Conservation (phyloP, 2,329 filamentous ascomycete genomes). For the Daldinia eschscholtzii region DNA sequence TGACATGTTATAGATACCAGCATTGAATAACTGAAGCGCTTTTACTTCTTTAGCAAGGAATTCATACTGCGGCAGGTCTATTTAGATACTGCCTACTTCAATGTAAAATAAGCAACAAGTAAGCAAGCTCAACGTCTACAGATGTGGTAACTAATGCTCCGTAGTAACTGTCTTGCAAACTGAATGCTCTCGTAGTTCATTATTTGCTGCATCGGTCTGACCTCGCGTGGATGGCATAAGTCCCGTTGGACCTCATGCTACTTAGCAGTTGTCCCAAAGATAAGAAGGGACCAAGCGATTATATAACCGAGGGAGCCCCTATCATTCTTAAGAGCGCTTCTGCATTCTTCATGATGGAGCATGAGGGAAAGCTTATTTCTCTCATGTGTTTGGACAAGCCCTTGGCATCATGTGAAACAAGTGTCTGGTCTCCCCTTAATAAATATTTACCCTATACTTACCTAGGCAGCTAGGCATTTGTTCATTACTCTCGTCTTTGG, state of each 20-base stretch:
- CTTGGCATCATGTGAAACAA: not conserved
- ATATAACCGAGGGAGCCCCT: no score
- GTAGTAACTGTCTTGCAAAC: not conserved
- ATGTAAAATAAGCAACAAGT: not conserved
- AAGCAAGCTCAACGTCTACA: not conserved
- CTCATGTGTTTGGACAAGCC: not conserved
- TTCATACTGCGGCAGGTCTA: not conserved
- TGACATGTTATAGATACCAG: slow-evolving; percentile 42
- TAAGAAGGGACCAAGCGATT: no score
- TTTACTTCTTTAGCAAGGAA: slow-evolving; percentile 12
- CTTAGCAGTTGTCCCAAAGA: no score
- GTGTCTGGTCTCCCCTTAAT: not conserved
- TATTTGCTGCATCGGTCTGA: not conserved
- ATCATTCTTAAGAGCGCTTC: no score
- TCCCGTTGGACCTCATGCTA: no score
- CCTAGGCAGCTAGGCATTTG: no score
- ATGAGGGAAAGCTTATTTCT: not conserved
- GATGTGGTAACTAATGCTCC: not conserved
- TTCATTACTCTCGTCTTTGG: no score
- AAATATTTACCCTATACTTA: not conserved
- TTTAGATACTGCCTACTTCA: not conserved
- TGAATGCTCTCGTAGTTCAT: slow-evolving; percentile 1
- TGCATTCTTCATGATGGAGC: no score
- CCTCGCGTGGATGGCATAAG: not conserved
- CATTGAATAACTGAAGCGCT: slow-evolving; percentile 25